phyloP scores from a whole-genome alignment of 306 rosid genomes.

The Sicyos edulis region DNA sequence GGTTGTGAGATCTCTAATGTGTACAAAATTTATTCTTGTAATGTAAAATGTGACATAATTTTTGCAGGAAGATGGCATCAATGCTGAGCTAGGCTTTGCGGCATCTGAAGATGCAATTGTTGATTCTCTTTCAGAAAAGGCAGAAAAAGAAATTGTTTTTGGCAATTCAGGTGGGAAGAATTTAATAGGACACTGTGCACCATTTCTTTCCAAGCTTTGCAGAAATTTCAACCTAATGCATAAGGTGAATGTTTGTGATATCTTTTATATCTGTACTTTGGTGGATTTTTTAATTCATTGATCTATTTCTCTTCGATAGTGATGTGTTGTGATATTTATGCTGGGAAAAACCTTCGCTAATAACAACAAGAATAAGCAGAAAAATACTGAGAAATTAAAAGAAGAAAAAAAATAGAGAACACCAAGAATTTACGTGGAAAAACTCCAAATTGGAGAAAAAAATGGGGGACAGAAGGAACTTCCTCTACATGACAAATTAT shows the following conservation, averaged over 20 bases:
- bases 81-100: slow-evolving; percentile 82
- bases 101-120: slow-evolving; percentile 90
- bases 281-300: neutral
- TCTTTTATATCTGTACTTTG: neutral
- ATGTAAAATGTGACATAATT: slow-evolving; percentile 15
- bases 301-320: neutral
- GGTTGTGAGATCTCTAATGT: neutral
- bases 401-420: no score
- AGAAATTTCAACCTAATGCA: slow-evolving; percentile 80
- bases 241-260: slow-evolving; percentile 49
- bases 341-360: no score
- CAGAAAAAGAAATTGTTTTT: slow-evolving; percentile 82
- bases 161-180: slow-evolving; percentile 55
- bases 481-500: no score
- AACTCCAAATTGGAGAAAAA: no score
- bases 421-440: no score
- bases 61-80: slow-evolving; percentile 68
- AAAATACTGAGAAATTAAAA: no score
- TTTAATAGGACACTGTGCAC: slow-evolving; percentile 69
- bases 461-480: no score
- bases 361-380: no score
- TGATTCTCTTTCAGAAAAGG: slow-evolving; percentile 73
- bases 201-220: slow-evolving; percentile 78
- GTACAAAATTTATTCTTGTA: neutral
- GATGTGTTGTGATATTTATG: no score